Percentiles rank a stretch among this genome's conserved stretches.
phyloP scores from a whole-genome alignment of 2,329 filamentous ascomycete species.

The Epichloe elymi region DNA sequence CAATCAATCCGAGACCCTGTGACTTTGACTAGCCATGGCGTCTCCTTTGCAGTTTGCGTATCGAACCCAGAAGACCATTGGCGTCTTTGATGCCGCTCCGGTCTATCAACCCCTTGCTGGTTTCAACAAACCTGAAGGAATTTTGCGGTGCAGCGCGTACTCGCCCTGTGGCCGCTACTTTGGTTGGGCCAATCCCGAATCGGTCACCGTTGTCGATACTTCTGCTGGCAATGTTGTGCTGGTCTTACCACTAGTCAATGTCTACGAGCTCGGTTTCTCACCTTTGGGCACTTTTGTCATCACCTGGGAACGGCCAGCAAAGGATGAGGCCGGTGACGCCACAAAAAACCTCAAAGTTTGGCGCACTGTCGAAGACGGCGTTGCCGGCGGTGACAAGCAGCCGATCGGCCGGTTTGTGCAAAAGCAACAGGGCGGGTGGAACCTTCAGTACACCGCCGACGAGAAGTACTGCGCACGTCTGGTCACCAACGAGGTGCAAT shows the following conservation, averaged over 20 bases:
- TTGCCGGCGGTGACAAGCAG: slow-evolving; percentile 50
- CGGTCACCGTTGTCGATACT: slow-evolving; percentile 74
- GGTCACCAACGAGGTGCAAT: slow-evolving; percentile 96
- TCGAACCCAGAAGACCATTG: slow-evolving; percentile 94
- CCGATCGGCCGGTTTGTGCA: slow-evolving; percentile 86
- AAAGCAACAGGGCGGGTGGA: slow-evolving; percentile 92
- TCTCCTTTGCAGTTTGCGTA: slow-evolving; percentile 89
- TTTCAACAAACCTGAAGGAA: slow-evolving; percentile 81
- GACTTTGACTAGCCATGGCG: slow-evolving; percentile 91
- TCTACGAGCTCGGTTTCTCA: slow-evolving; percentile 92
- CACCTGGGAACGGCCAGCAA: slow-evolving; percentile 87
- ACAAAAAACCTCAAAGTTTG: slow-evolving; percentile 98
- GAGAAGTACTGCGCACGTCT: slow-evolving; percentile 86
- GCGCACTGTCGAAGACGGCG: slow-evolving; percentile 62
- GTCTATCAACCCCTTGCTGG: slow-evolving; percentile 74
- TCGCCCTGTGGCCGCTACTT: slow-evolving; percentile 94
- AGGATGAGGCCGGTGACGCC: slow-evolving; percentile 87
- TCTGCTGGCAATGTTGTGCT: slow-evolving; percentile 62
- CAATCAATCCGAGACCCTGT: slow-evolving; percentile 37
- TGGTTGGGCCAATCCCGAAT: slow-evolving; percentile 82
- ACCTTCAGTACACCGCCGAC: slow-evolving; percentile 89
- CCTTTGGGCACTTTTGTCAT: slow-evolving; percentile 85
- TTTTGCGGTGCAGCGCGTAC: slow-evolving; percentile 88
- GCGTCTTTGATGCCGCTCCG: slow-evolving; percentile 81
- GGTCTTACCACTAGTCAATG: slow-evolving; percentile 64